Conservation (phyloP, 1,284 basidiomycete species). For the Pseudomicrostroma phylloplanum region DNA sequence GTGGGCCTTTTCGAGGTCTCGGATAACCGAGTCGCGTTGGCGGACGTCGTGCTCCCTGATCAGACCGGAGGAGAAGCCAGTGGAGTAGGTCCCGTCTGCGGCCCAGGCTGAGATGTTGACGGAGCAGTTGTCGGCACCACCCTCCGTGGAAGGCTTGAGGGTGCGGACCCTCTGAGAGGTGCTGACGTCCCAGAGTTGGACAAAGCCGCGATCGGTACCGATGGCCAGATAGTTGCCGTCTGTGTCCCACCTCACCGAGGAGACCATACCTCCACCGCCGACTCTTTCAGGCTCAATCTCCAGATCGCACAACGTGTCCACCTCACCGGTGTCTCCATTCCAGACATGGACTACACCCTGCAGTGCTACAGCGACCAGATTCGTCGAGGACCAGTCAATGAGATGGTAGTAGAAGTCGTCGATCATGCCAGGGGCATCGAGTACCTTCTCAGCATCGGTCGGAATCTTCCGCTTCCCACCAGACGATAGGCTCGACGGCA, state of each 20-base stretch:
- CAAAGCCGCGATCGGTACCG: conserved; percentile 74
- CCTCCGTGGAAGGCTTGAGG: conserved; percentile 40
- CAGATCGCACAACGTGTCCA: conserved; percentile 60
- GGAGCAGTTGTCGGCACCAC: conserved; percentile 38
- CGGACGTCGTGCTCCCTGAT: conserved; percentile 48
- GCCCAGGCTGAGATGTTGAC: conserved; percentile 44
- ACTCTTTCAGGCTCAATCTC: conserved; percentile 40
- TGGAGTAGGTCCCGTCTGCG: conserved; percentile 40
- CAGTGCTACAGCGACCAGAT: conserved; percentile 56
- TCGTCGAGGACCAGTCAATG: conserved; percentile 77
- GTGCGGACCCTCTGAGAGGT: conserved; percentile 72
- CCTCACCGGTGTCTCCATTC: conserved; percentile 82
- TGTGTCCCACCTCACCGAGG: conserved; percentile 74
- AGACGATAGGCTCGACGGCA: conserved; percentile 41
- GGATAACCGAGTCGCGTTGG: conserved; percentile 33
- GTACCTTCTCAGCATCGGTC: conserved; percentile 76
- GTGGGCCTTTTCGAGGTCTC: conserved; percentile 43
- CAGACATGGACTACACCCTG: conserved; percentile 55
- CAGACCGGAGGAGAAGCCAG: conserved; percentile 43
- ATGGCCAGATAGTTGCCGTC: conserved; percentile 83
- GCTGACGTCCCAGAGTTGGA: conserved; percentile 94
- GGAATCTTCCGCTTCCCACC: conserved; percentile 67
- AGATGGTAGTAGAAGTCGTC: conserved; percentile 98
- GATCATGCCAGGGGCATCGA: conserved; percentile 89
- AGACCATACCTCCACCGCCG: conserved; percentile 56